phyloP scores from a whole-genome alignment of 2,329 filamentous ascomycete species.

The Talaromyces funiculosus region DNA sequence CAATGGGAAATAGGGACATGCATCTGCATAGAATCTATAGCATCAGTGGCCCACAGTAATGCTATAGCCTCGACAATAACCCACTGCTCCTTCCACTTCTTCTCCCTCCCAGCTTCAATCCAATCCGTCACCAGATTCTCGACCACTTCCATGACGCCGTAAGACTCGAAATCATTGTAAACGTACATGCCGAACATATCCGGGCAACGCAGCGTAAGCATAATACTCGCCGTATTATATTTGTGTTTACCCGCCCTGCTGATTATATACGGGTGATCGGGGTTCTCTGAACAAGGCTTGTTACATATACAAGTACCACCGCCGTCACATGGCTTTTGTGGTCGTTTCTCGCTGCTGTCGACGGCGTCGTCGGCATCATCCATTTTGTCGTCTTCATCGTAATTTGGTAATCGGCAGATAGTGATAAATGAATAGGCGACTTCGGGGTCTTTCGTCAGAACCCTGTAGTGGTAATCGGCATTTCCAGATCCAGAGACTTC shows the following conservation, averaged over 20 bases:
- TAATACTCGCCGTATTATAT: not conserved
- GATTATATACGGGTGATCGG: not conserved
- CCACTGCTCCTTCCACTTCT: constrained; percentile 37
- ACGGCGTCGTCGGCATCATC: not conserved
- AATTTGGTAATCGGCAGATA: constrained; percentile 19
- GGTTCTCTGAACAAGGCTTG: not conserved
- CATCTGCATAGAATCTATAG: constrained; percentile 19
- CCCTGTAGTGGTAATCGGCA: constrained; percentile 26
- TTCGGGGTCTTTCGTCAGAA: constrained; percentile 20
- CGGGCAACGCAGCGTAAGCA: constrained; percentile 24
- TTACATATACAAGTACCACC: not conserved
- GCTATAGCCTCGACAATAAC: constrained; percentile 36
- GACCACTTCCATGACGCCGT: constrained; percentile 39
- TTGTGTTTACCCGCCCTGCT: not conserved
- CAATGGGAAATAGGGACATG: not conserved
- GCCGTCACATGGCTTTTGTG: not conserved
- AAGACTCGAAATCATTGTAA: constrained; percentile 40
- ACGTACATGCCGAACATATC: constrained; percentile 41
- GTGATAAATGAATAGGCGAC: constrained; percentile 26
- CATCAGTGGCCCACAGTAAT: constrained; percentile 24
- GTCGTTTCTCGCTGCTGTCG: not conserved
- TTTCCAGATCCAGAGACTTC: constrained; percentile 33
- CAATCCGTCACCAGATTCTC: constrained; percentile 42
- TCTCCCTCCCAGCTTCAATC: constrained; percentile 25
- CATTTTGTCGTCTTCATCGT: not conserved